Conservation (phyloP, 192 early-diverging fungal species). For the Gaertneriomyces semiglobifer region DNA sequence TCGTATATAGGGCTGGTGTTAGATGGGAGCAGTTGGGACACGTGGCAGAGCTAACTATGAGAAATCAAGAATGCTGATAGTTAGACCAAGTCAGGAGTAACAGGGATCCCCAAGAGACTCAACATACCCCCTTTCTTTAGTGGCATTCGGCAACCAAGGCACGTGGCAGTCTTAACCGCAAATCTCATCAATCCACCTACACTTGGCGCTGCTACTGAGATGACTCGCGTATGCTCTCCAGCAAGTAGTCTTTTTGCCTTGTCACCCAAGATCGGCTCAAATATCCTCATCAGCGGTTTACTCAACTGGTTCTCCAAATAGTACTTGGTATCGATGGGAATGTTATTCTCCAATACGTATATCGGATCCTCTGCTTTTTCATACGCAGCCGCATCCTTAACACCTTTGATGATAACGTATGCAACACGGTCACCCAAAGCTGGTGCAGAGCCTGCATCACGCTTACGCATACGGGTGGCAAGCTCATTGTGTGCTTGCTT, state of each 20-base stretch:
- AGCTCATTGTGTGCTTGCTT: slow-evolving; percentile 96
- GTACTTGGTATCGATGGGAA: slow-evolving; percentile 95
- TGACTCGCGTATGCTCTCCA: slow-evolving; percentile 58
- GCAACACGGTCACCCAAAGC: slow-evolving; percentile 93
- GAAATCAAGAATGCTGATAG: too few species aligned
- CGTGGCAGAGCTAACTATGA: too few species aligned
- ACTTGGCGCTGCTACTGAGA: slow-evolving; percentile 83
- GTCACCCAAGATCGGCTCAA: slow-evolving; percentile 92
- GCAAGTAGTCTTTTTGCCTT: slow-evolving; percentile 70
- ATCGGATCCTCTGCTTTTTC: slow-evolving; percentile 98
- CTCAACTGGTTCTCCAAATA: slow-evolving; percentile 96
- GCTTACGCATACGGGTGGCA: slow-evolving; percentile 92
- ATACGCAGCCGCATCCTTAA: slow-evolving; percentile 75
- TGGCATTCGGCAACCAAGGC: slow-evolving; percentile 87
- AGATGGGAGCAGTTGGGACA: too few species aligned
- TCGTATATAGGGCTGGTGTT: slow-evolving; percentile 56
- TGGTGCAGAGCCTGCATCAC: slow-evolving; percentile 94
- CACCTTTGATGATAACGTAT: slow-evolving; percentile 89
- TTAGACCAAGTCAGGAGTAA: too few species aligned
- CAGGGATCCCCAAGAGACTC: too few species aligned
- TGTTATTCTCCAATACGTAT: slow-evolving; percentile 96
- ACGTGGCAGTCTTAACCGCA: slow-evolving; percentile 85
- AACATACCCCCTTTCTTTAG: slow-evolving; percentile 56
- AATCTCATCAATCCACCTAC: slow-evolving; percentile 92
- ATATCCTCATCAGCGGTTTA: slow-evolving; percentile 89